Base-by-base conservation (phyloP, 1,284 basidiomycete genomes). In the Marasmius oreades region DNA sequence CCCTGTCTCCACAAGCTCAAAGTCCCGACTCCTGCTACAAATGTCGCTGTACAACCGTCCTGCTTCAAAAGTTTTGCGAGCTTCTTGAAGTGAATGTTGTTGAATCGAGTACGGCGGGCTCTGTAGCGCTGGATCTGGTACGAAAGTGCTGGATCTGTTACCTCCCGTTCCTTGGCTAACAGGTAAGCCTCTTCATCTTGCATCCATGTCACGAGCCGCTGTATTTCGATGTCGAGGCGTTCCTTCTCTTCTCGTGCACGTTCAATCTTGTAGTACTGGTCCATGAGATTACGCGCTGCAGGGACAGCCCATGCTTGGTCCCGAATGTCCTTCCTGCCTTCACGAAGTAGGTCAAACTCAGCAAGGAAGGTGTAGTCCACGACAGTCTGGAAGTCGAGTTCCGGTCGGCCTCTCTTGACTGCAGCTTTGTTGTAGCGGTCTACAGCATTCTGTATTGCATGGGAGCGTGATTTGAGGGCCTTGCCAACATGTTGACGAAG, bases 291-390 rank as follows among this genome's bases (percentile, higher is more conserved):
- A 8, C 64, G 60, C 8, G 61, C 44, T 2, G 55, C 36, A 7
- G 62, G 64, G 5, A 60, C 31, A 0, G 60, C 60, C 67, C 69
- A 70, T 5, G 48, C 51, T 6, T 58, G 33, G 7, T 52, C 18
- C 1, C 55, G 56, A 3, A 66, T 56, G 34, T 65, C 63, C n/a
- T 63, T 46, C 4, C 61, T 55, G 0, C 61, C 44, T n/a, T 65
- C 59, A 4, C 63, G 56, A 1, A 70, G 58, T 0, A 70, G 55
- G 24, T 65, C 65, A 36, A 70, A 66, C 33, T 70, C 61, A 7
- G 61, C 60, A 1, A 69, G 55, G 14, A 64, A 64, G 0, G 54
- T 50, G 56, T 66, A 63, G 3, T 62, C 56, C 4, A 63, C 50
- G 12, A 70, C 52, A 18, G 66, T 56, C 5, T 55, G 37, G 52